These are phyloP conservation scores for Meripilus lineatus DNA, from an alignment of 1,284 basidiomycete genomes.

Conservation along the genomic window DNA sequence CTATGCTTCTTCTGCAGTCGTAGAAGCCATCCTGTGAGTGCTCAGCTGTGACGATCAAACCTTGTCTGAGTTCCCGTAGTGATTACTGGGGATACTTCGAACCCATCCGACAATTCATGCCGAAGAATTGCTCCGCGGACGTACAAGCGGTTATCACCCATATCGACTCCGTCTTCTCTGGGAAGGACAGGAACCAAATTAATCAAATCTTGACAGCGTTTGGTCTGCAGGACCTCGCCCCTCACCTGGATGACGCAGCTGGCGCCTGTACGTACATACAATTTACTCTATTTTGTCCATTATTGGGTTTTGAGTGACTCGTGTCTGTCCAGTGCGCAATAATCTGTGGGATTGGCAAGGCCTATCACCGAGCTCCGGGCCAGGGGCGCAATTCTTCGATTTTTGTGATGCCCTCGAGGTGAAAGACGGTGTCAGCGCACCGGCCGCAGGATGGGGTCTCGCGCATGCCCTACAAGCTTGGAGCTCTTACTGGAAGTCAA, in stretches of 20 bases:
- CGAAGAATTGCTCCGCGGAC: constrained; percentile 68
- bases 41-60: not conserved
- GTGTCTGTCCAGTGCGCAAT: constrained; percentile 41
- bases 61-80: constrained; percentile 10
- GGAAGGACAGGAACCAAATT: constrained; percentile 40
- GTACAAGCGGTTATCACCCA: constrained; percentile 60
- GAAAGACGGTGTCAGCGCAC: constrained; percentile 52
- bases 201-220: constrained; percentile 50
- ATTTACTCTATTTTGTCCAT: not conserved
- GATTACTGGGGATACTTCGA: constrained; percentile 71
- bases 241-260: constrained; percentile 63
- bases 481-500: constrained; percentile 49
- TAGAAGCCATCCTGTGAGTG: constrained; percentile 57
- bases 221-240: constrained; percentile 46
- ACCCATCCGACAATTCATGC: constrained; percentile 64
- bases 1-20: constrained; percentile 69
- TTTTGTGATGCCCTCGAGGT: constrained; percentile 76
- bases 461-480: constrained; percentile 57
- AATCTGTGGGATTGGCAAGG: constrained; percentile 54
- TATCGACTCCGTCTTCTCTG: constrained; percentile 52
- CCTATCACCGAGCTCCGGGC: constrained; percentile 40
- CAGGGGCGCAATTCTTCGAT: constrained; percentile 43
- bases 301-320: not conserved
- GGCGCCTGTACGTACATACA: constrained; percentile 39
- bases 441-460: constrained; percentile 56